Evolutionary conservation across 1,284 basidiomycete species (phyloP).

Genomic region (Ustilago tritici): DNA sequence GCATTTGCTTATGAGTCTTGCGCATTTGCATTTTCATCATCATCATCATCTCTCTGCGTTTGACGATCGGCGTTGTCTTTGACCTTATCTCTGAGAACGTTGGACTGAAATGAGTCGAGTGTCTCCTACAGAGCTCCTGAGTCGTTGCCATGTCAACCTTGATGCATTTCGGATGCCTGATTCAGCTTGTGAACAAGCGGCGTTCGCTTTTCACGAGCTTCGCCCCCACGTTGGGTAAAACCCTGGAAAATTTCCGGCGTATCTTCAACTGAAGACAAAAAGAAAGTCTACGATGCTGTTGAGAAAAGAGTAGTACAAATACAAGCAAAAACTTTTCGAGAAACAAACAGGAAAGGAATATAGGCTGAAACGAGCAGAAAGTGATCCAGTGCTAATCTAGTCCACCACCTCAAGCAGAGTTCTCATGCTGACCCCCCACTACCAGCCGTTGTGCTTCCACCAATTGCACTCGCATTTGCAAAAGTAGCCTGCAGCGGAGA

Average conservation of each 20-base stretch:
- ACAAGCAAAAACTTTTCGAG: background rate
- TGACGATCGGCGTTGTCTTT: too few relatives aligned
- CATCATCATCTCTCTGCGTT: too few relatives aligned
- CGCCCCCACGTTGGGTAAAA: too few relatives aligned
- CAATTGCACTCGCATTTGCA: constrained; percentile 9
- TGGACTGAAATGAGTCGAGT: too few relatives aligned
- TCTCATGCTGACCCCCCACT: background rate
- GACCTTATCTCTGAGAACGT: too few relatives aligned
- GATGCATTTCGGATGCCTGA: too few relatives aligned
- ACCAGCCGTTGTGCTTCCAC: background rate
- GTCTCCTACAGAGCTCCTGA: too few relatives aligned
- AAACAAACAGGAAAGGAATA: background rate
- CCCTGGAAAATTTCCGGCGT: background rate
- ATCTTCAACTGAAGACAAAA: background rate
- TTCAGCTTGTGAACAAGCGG: too few relatives aligned
- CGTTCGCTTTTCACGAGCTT: too few relatives aligned
- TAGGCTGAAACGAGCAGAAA: background rate
- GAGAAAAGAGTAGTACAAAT: constrained; percentile 5
- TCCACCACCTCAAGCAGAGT: background rate
- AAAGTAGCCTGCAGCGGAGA: constrained; percentile 40
- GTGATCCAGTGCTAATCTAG: background rate
- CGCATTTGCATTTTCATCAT: too few relatives aligned
- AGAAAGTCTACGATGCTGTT: background rate
- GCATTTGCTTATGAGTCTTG: too few relatives aligned
- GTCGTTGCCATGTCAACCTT: too few relatives aligned